A percentile compares a stretch with the other conserved stretches of the same genome.
phyloP scores from a whole-genome alignment of 1,139 yeast species.

The Geotrichum phurueaensis region DNA sequence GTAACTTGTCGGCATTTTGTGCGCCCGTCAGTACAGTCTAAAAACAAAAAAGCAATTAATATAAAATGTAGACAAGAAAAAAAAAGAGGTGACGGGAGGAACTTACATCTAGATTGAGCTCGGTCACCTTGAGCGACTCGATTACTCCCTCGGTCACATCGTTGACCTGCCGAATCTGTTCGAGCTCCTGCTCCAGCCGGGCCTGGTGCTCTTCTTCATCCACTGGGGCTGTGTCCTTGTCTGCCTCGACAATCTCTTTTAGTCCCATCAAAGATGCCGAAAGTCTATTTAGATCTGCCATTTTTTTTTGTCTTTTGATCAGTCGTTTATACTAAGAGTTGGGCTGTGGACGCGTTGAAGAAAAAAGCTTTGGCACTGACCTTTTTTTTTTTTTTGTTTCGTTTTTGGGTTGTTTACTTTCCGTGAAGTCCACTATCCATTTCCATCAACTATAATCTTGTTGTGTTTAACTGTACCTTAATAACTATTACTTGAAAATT shows the following conservation, averaged over 20 bases:
- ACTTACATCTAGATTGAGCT: slow-evolving; percentile 21
- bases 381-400: not conserved
- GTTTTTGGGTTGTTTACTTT: not conserved
- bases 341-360: not conserved
- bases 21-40: slow-evolving; percentile 26
- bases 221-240: not conserved
- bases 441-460: not conserved
- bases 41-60: not conserved
- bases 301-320: not conserved
- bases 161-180: slow-evolving; percentile 27
- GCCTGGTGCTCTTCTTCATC: slow-evolving; percentile 23
- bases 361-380: not conserved
- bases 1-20: slow-evolving; percentile 31
- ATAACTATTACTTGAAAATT: not conserved
- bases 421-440: not conserved
- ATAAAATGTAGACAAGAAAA: not conserved
- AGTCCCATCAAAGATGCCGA: slow-evolving; percentile 11
- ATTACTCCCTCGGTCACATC: slow-evolving; percentile 25
- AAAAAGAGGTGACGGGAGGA: not conserved
- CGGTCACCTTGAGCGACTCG: slow-evolving; percentile 24
- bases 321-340: not conserved
- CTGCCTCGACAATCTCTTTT: not conserved
- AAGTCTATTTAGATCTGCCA: slow-evolving; percentile 12
- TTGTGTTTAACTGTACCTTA: not conserved
- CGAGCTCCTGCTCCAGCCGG: slow-evolving; percentile 25